A percentile compares a stretch with the other conserved stretches of the same genome.
Conservation (phyloP, 768 basidiomycete genomes). For the Lactifluus volemus region DNA sequence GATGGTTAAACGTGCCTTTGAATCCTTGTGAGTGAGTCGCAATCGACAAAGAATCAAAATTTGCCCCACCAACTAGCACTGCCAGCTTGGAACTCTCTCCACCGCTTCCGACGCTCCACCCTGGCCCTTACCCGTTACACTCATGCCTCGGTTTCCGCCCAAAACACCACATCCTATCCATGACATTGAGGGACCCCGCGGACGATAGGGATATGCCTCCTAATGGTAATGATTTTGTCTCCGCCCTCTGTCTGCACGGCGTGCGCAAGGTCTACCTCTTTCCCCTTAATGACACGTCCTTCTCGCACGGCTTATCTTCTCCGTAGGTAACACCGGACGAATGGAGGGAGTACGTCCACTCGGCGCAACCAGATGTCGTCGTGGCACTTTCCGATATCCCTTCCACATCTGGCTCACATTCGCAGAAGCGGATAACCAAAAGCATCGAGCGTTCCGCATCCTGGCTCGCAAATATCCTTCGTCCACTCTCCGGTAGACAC, state of each 20-base stretch:
- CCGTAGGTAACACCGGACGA: conserved; percentile 43
- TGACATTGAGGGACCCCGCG: conserved; percentile 57
- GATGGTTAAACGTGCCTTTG: conserved; percentile 64
- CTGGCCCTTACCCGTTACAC: conserved; percentile 49
- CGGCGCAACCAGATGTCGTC: conserved; percentile 59
- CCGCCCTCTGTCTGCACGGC: conserved; percentile 54
- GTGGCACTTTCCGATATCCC: conserved; percentile 66
- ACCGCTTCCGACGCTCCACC: conserved; percentile 55
- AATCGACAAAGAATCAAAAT: neutral
- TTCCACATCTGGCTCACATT: conserved; percentile 53
- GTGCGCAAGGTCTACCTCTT: conserved; percentile 51
- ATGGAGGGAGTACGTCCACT: conserved; percentile 46
- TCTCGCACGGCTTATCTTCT: neutral
- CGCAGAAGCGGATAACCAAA: conserved; percentile 72
- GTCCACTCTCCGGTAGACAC: conserved; percentile 21
- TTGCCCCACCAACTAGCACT: neutral
- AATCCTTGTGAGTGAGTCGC: conserved; percentile 57
- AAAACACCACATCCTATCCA: conserved; percentile 41
- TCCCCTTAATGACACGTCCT: conserved; percentile 1
- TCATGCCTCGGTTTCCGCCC: conserved; percentile 50
- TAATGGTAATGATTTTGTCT: conserved; percentile 52
- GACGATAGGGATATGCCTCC: conserved; percentile 63
- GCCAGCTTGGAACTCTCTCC: conserved; percentile 57
- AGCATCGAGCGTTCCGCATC: conserved; percentile 58
- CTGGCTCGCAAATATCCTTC: conserved; percentile 55